These are phyloP conservation scores for Populus euphratica DNA, from an alignment of 345 rosid species.

Conservation along the genomic window DNA sequence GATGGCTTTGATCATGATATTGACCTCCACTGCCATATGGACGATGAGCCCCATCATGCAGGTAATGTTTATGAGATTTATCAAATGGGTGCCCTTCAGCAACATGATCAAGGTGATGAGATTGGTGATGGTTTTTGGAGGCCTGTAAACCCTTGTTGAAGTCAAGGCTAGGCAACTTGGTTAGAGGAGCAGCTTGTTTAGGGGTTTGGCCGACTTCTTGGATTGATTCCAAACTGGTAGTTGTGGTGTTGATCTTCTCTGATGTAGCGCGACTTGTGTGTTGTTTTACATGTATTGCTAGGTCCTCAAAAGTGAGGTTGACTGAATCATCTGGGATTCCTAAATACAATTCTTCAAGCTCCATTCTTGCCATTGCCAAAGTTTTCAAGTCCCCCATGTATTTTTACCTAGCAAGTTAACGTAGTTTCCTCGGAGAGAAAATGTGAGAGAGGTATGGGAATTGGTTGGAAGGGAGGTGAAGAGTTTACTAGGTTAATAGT, in stretches of 20 bases:
- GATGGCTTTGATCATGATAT: not conserved
- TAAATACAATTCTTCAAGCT: conserved; percentile 57
- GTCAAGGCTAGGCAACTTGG: conserved; percentile 45
- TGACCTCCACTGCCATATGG: too few species aligned
- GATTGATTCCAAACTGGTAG: conserved; percentile 14
- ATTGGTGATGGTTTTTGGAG: conserved; percentile 9
- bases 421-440: not conserved
- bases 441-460: not conserved
- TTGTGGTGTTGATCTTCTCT: conserved; percentile 16
- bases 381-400: conserved; percentile 38
- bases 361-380: conserved; percentile 43
- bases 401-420: too few species aligned
- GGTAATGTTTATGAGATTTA: not conserved
- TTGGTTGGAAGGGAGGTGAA: not conserved
- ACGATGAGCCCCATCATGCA: not conserved
- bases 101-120: not conserved
- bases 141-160: conserved; percentile 37
- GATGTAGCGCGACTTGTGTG: conserved; percentile 1
- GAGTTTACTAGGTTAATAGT: too few species aligned
- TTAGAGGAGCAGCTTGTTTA: conserved; percentile 4
- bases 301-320: conserved; percentile 59
- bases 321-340: conserved; percentile 72
- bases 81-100: not conserved
- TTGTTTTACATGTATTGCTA: conserved; percentile 33
- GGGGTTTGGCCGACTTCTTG: conserved; percentile 23